Evolutionary conservation across 495 filamentous ascomycete species (phyloP).

Genomic region (Hypoxylon lenormandii): DNA sequence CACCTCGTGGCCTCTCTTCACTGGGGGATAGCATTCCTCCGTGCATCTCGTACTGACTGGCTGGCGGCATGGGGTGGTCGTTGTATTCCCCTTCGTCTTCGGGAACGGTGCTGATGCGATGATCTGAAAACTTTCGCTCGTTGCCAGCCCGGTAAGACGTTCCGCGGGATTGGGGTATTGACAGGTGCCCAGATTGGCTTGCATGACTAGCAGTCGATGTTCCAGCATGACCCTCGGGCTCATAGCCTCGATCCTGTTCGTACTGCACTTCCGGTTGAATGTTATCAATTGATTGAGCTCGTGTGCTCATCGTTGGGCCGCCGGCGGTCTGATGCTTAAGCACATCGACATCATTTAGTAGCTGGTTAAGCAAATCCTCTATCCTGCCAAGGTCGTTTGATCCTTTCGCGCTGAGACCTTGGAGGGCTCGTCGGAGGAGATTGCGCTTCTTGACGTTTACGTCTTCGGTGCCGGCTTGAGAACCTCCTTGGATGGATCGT

Average conservation of each 20-base stretch:
- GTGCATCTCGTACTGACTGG: constrained; percentile 61
- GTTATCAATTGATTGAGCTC: constrained; percentile 65
- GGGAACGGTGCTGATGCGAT: constrained; percentile 87
- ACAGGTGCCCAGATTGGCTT: constrained; percentile 81
- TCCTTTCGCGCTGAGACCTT: constrained; percentile 86
- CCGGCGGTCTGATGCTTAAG: constrained; percentile 73
- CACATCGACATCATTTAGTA: constrained; percentile 89
- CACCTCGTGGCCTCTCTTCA: constrained; percentile 64
- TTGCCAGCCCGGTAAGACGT: constrained; percentile 68
- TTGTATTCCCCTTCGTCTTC: constrained; percentile 81
- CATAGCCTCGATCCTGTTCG: constrained; percentile 75
- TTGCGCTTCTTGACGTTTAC: constrained; percentile 82
- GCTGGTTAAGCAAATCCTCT: constrained; percentile 92
- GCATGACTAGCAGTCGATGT: constrained; percentile 75
- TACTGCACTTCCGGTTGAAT: constrained; percentile 68
- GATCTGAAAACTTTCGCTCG: constrained; percentile 74
- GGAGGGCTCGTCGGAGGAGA: constrained; percentile 89
- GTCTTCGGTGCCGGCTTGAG: constrained; percentile 78
- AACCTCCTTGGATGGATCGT: constrained; percentile 66
- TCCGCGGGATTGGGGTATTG: constrained; percentile 72
- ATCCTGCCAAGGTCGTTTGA: constrained; percentile 89
- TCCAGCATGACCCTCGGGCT: constrained; percentile 83
- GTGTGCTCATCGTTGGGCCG: constrained; percentile 54
- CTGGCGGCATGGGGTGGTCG: constrained; percentile 60
- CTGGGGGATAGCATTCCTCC: constrained; percentile 65